Evolutionary conservation across 352 stramenopile genomes (phyloP), one percentile per base, ranked within the genome.

Genomic region (Phytophthora sp.): DNA sequence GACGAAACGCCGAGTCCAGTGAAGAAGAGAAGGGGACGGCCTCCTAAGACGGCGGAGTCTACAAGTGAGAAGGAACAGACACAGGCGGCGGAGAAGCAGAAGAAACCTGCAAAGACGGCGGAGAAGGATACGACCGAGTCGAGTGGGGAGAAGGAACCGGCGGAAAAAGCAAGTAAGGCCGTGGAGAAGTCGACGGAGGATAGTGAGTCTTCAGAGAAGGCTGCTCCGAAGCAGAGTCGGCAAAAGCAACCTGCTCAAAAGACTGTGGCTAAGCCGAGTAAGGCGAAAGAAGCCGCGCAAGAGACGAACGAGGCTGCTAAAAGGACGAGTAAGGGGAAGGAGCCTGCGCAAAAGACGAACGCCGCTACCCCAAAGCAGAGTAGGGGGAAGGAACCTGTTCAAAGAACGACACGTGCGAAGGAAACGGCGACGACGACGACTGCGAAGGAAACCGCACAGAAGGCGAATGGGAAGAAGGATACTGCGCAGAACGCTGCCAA

Each of bases 401-500:
- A 41, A 32, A 11, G 7, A 11, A 27, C 7, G 13, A 64, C 62
- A 54, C 21, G 37, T 59, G 34, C 28, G n/a, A 12, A 31, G 8
- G 18, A 24, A 53, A 21, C 37, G 28, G 26, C 46, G 34, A 8
- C 32, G n/a, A 28, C 15, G 21, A 20, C 17, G 24, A 66, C 38
- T 30, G 28, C 17, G 6, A 41, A 48, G 41, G 34, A 54, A 34
- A 44, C 32, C 37, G 27, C 32, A 17, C 31, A 45, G 42, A 49
- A 13, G 11, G 32, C 32, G 30, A 50, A 31, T 18, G 24, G 1
- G 27, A 45, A n/a, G 8, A 66, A 52, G 24, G 27, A 56, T 26
- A 20, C 30, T 41, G 17, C 17, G 12, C 18, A 54, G 20, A 44
- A 2, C 9, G 30, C 38, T 30, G 32, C 31, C 31, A 65, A 73